Evolutionary conservation across 2,329 filamentous ascomycete species (phyloP).

Genomic region (Alternaria brassicae): DNA sequence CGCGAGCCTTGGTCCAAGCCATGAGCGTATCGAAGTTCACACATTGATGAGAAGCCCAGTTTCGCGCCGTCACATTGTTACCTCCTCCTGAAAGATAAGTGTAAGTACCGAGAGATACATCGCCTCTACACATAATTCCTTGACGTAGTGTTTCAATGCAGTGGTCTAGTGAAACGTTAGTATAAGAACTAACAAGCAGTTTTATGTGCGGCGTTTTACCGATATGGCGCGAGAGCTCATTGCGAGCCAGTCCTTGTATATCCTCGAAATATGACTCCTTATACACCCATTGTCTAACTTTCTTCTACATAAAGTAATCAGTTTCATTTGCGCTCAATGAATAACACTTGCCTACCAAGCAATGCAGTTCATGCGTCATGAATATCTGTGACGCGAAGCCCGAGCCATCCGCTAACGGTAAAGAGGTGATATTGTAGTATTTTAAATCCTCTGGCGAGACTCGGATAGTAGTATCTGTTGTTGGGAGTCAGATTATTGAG

Average conservation of each 20-base stretch:
- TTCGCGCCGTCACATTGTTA: not conserved
- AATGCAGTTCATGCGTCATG: conserved; percentile 3
- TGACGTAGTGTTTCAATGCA: not conserved
- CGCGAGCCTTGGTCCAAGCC: not conserved
- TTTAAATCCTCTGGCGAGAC: not conserved
- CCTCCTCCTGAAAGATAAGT: not conserved
- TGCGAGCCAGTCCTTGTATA: not conserved
- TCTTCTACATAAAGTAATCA: not conserved
- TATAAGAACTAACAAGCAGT: not conserved
- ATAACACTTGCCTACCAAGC: not conserved
- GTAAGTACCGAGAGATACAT: not conserved
- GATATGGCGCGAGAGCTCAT: not conserved
- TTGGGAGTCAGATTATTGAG: not conserved
- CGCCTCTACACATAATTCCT: not conserved
- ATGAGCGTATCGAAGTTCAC: not conserved
- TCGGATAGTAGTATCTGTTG: not conserved
- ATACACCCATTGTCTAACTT: not conserved
- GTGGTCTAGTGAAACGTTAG: not conserved
- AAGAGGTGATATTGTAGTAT: not conserved
- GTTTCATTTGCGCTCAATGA: not conserved
- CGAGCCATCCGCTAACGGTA: not conserved
- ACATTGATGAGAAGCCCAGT: not conserved
- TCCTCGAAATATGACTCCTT: not conserved
- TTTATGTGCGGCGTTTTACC: not conserved
- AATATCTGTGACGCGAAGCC: not conserved